These are phyloP conservation scores for Solanum stenotomum DNA, from an alignment of 257 asterid genomes.

Conservation along the genomic window DNA sequence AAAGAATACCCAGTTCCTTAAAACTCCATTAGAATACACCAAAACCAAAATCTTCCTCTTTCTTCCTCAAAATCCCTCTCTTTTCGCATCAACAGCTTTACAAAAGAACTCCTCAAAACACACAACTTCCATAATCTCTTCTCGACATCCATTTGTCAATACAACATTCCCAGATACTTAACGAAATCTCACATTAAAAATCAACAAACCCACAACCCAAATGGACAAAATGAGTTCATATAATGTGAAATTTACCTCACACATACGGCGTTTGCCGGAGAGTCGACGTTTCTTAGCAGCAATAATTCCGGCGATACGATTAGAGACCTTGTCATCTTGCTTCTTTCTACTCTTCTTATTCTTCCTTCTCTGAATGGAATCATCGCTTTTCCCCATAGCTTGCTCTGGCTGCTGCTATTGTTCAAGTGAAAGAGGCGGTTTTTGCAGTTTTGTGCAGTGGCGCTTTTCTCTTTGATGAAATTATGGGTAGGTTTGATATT, in stretches of 20 bases:
- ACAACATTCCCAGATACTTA: background rate
- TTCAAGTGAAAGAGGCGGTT: slow-evolving; percentile 5
- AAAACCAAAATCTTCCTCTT: background rate
- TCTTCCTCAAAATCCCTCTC: background rate
- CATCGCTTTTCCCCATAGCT: slow-evolving; percentile 33
- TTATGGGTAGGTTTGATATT: slow-evolving; percentile 12
- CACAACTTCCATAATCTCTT: background rate
- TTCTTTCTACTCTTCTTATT: slow-evolving; percentile 20
- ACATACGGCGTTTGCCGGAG: slow-evolving; percentile 39
- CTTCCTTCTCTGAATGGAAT: slow-evolving; percentile 30
- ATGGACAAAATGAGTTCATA: background rate
- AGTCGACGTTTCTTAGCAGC: slow-evolving; percentile 44
- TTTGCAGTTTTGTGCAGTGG: background rate
- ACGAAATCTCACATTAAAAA: background rate
- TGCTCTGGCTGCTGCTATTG: background rate
- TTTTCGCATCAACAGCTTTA: background rate
- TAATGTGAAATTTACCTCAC: slow-evolving; percentile 21
- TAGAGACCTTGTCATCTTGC: slow-evolving; percentile 18
- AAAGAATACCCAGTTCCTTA: background rate
- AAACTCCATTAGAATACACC: background rate
- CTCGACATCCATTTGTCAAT: background rate
- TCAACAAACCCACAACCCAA: background rate
- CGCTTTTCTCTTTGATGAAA: background rate
- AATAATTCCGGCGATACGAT: slow-evolving; percentile 33
- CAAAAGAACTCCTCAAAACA: background rate